Base-by-base conservation (phyloP, 1,284 basidiomycete species). In the Phaffia rhodozyma region DNA sequence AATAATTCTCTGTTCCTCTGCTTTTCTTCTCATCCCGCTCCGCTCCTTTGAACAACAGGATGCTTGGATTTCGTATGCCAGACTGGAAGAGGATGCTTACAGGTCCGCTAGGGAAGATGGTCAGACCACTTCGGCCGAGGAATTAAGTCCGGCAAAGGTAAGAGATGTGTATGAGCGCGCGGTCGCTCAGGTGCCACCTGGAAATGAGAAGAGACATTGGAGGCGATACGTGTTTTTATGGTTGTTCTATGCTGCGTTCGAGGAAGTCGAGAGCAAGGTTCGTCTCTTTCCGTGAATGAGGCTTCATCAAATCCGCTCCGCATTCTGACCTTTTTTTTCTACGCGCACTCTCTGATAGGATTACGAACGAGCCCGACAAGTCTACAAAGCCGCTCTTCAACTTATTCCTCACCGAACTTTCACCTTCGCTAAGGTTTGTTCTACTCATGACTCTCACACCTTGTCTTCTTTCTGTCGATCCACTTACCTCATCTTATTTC, bases 11-110 rank as follows among this genome's bases (percentile, higher is more conserved):
- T 30, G 48, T 27, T 34, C 9, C 43, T 48, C 38, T 16, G 11
- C 25, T 30, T 47, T 29, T 4, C 25, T 11, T 43, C 13, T 16
- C 7, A 43, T 43, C 13, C 16, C 2, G 16, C 38, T 49, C 27
- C 0, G 16, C 29, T n/a, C 6, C n/a, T 51, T 52, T 7, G 48
- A 16, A 43, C 2, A 43, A 43, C 16, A 65, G 63, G 94, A 98
- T 75, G 87, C 89, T 1, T 99, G 96, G 96, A 97, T 97, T 73
- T 96, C 97, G 72, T 96, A 96, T 71, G 83, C 91, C 16, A 82
- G 92, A 4, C 75, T 99, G 25, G 94, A 98, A 74, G 96, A 98
- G 75, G 89, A 86, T 51, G 89, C 91, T 0, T 83, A 85, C 69
- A 79, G 82, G 30, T 84, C 89, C 61, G 77, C 88, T 50, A 81